Evolutionary conservation across 148 eudicot genomes (phyloP).

Genomic region (Rhododendron vialii): DNA sequence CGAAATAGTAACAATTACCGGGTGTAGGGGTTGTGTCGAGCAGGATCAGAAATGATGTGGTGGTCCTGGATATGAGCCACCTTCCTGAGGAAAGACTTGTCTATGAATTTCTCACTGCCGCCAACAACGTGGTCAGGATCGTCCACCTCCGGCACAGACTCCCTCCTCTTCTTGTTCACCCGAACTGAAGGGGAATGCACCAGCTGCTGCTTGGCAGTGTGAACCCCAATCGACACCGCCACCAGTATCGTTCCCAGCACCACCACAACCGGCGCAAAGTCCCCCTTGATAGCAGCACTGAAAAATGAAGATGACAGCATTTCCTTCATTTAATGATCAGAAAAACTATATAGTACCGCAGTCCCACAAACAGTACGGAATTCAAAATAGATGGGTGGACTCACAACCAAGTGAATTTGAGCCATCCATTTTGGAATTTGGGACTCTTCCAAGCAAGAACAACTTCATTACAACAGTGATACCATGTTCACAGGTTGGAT

Average conservation of each 20-base stretch:
- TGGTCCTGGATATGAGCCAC: slow-evolving; percentile 18
- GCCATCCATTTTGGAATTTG: background rate
- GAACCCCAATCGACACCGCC: slow-evolving; percentile 16
- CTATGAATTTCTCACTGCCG: slow-evolving; percentile 1
- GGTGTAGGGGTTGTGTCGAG: slow-evolving; percentile 7
- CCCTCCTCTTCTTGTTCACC: slow-evolving; percentile 21
- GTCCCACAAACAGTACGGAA: background rate
- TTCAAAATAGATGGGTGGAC: background rate
- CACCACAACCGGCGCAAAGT: slow-evolving; percentile 17
- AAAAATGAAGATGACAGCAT: background rate
- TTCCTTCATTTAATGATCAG: background rate
- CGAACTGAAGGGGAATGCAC: slow-evolving; percentile 12
- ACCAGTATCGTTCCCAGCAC: slow-evolving; percentile 17
- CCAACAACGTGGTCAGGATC: slow-evolving; percentile 15
- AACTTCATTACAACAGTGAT: background rate
- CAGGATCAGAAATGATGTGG: background rate
- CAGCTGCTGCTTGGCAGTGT: slow-evolving; percentile 20
- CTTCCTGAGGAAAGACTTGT: slow-evolving; percentile 20
- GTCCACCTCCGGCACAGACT: slow-evolving; percentile 19
- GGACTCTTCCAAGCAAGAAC: background rate
- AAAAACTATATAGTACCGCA: background rate
- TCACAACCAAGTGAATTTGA: background rate
- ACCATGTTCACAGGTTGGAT: background rate
- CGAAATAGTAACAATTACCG: background rate
- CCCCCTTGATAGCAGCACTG: slow-evolving; percentile 3